Conservation (phyloP, 2,329 filamentous ascomycete species). For the Stenocarpella maydis region DNA sequence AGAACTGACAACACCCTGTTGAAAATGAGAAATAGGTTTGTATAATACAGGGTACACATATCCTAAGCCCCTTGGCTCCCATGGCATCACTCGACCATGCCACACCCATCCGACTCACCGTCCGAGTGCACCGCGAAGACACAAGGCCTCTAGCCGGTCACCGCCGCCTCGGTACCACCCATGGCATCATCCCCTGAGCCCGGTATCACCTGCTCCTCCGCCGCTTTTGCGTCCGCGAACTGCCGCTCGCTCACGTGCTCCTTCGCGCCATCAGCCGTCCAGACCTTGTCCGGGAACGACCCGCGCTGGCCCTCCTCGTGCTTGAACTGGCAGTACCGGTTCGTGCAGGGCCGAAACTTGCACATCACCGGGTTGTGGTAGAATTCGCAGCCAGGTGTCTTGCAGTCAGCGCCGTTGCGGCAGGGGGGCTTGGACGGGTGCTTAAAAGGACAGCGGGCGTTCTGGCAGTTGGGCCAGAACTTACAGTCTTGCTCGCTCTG, state of each 20-base stretch:
- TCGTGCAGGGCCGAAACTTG: slow-evolving; percentile 91
- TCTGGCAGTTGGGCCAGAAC: slow-evolving; percentile 91
- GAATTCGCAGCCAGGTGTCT: slow-evolving; percentile 83
- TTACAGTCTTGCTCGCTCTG: slow-evolving; percentile 88
- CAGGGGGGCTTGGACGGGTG: slow-evolving; percentile 89
- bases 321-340: slow-evolving; percentile 86
- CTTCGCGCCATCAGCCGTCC: slow-evolving; percentile 72
- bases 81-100: slow-evolving; percentile 1
- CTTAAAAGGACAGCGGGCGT: slow-evolving; percentile 85
- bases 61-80: background rate
- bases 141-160: slow-evolving; percentile 39
- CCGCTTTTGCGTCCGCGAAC: slow-evolving; percentile 76
- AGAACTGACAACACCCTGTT: slow-evolving; percentile 21
- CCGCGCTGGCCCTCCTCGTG: slow-evolving; percentile 92
- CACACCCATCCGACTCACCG: slow-evolving; percentile 1
- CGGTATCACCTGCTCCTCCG: slow-evolving; percentile 78
- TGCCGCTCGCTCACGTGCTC: slow-evolving; percentile 87
- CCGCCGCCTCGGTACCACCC: slow-evolving; percentile 51
- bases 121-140: slow-evolving; percentile 27
- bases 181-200: slow-evolving; percentile 51
- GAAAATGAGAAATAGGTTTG: slow-evolving; percentile 7
- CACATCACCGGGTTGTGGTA: slow-evolving; percentile 86
- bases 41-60: slow-evolving; percentile 29
- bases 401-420: slow-evolving; percentile 90
- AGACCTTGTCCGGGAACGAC: slow-evolving; percentile 87